Evolutionary conservation across 768 basidiomycete species (phyloP).

Genomic region (Epithele typhae): DNA sequence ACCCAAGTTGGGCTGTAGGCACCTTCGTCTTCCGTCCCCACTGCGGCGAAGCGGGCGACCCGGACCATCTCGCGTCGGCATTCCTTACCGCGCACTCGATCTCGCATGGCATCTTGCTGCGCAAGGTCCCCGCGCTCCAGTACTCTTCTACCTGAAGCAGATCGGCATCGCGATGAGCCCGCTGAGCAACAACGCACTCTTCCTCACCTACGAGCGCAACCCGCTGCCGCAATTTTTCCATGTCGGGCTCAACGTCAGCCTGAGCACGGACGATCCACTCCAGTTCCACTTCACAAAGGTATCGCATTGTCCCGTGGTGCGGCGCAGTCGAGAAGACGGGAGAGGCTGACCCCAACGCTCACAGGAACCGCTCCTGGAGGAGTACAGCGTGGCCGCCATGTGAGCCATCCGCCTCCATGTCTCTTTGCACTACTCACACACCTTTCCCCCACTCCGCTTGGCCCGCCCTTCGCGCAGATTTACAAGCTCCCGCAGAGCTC

Average conservation of each 20-base stretch:
- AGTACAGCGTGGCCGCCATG: constrained; percentile 99
- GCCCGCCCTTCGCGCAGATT: constrained; percentile 51
- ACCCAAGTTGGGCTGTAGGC: constrained; percentile 47
- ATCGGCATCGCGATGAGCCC: constrained; percentile 99
- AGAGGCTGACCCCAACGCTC: not conserved
- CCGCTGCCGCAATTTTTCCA: constrained; percentile 97
- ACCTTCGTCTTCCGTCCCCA: constrained; percentile 97
- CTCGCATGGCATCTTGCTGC: constrained; percentile 96
- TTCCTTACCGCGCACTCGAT: constrained; percentile 97
- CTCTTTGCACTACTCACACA: not conserved
- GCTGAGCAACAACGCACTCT: constrained; percentile 94
- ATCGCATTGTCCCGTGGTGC: not conserved
- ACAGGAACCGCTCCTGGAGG: constrained; percentile 91
- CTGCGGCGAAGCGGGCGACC: constrained; percentile 96
- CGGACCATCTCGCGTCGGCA: constrained; percentile 94
- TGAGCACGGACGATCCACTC: constrained; percentile 93
- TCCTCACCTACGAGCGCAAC: constrained; percentile 95
- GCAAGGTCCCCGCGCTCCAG: constrained; percentile 95
- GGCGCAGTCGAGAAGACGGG: not conserved
- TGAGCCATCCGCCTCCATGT: too few relatives aligned
- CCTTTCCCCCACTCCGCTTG: not conserved
- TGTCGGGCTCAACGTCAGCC: constrained; percentile 89
- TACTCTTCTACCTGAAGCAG: constrained; percentile 98
- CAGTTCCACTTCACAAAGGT: constrained; percentile 99
- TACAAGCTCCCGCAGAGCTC: constrained; percentile 95